Evolutionary conservation across 805 yeast species (phyloP), one percentile per base, ranked within the genome.

Genomic region (Metschnikowia noctiluminum): DNA sequence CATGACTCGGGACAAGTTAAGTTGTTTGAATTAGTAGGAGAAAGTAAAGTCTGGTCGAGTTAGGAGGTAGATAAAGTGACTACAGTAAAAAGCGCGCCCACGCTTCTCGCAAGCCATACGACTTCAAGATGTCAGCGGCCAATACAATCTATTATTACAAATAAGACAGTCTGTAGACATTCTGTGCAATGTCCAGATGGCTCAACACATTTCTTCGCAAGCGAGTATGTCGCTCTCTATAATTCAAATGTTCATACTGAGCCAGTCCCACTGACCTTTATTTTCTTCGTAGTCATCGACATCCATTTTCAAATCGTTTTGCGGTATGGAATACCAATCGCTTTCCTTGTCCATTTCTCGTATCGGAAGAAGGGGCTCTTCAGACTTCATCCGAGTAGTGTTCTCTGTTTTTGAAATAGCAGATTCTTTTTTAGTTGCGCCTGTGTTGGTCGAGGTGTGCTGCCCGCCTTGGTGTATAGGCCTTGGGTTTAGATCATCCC

Each of bases 401-500:
- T 12, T 30, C 21, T 21, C 21, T 21, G 2, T 21, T 21, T 21
- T 21, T 21, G 21, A 4, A 21, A 21, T 2, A 21, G 4, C 21
- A 21, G 21, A 21, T 21, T 21, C 21, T 5, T 30, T 30, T 3
- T 30, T 30, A 9, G 32, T 30, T 12, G 13, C 32, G 32, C 6
- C 13, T 3, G 32, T 12, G 32, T 6, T 39, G 13, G 38, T 14
- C n/a, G 31, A 35, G 27, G 43, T 34, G 35, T 15, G 31, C 30
- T 14, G 48, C n/a, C 43, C 43, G 15, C 32, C 38, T 21, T 62
- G 57, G 26, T 54, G 48, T 15, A 73, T 59, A 2, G 77, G 70
- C 3, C 79, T 72, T 1, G 82, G 80, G 55, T 73, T 70, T 45
- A 74, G 62, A 56, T 77, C 81, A 53, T 77, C 81, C 13, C 81